Conservation (phyloP, 805 yeast species). For the Candida cerambycidarum region DNA sequence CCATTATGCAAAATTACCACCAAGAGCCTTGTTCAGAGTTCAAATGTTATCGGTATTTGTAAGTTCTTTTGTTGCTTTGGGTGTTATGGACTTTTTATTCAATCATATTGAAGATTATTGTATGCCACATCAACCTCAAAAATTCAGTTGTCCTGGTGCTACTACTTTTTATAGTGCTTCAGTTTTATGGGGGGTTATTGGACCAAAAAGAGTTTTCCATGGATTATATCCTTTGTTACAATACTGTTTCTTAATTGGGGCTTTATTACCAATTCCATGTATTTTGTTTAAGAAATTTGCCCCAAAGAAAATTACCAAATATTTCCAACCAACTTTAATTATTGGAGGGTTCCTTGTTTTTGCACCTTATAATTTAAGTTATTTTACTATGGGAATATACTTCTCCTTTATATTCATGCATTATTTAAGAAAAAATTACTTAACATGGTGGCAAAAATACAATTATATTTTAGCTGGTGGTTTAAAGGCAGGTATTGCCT, state of each 20-base stretch:
- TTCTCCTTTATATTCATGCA: slow-evolving; percentile 60
- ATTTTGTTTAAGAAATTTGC: no score
- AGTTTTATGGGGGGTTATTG: slow-evolving; percentile 63
- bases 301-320: slow-evolving; percentile 41
- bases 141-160: slow-evolving; percentile 37
- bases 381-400: slow-evolving; percentile 52
- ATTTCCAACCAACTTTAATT: slow-evolving; percentile 28
- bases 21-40: slow-evolving; percentile 22
- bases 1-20: slow-evolving; percentile 24
- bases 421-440: slow-evolving; percentile 26
- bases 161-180: slow-evolving; percentile 48
- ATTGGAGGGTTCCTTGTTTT: slow-evolving; percentile 40
- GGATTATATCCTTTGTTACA: no score
- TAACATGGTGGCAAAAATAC: slow-evolving; percentile 31
- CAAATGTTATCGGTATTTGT: slow-evolving; percentile 13
- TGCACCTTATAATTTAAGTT: no score
- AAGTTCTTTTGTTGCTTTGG: slow-evolving; percentile 10
- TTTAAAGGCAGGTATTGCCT: slow-evolving; percentile 31
- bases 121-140: slow-evolving; percentile 16
- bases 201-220: slow-evolving; percentile 36
- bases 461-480: slow-evolving; percentile 29
- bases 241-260: no score
- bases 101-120: slow-evolving; percentile 16
- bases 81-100: slow-evolving; percentile 12
- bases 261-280: no score